Evolutionary conservation across 208 protist species (phyloP).

Genomic region (Wallacemonas sp.): DNA sequence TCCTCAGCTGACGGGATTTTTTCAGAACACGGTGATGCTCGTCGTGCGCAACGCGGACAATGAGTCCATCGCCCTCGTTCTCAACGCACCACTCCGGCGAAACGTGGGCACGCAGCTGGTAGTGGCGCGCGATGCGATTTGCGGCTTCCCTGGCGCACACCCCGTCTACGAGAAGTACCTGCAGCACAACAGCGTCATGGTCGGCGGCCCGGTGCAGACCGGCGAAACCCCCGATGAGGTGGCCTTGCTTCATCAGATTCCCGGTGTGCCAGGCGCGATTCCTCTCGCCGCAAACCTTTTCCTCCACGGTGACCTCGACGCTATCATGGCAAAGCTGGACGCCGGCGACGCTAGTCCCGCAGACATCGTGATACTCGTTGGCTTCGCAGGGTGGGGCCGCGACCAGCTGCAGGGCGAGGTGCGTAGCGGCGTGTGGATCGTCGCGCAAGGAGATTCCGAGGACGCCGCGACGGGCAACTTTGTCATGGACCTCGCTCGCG

Average conservation of each 20-base stretch:
- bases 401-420: conserved; percentile 79
- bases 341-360: conserved; percentile 38
- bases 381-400: conserved; percentile 74
- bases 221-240: conserved; percentile 64
- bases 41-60: conserved; percentile 56
- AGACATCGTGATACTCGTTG: conserved; percentile 75
- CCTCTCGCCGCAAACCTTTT: conserved; percentile 55
- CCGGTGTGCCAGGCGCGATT: conserved; percentile 56
- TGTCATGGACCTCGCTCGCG: conserved; percentile 47
- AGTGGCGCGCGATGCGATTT: conserved; percentile 25
- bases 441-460: conserved; percentile 23
- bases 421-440: conserved; percentile 65
- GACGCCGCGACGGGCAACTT: conserved; percentile 42
- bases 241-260: conserved; percentile 69
- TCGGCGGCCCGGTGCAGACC: conserved; percentile 75
- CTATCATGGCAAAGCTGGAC: conserved; percentile 55
- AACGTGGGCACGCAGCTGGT: conserved; percentile 47
- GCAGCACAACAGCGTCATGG: conserved; percentile 62
- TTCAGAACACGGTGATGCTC: conserved; percentile 60
- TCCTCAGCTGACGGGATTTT: conserved; percentile 69
- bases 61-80: conserved; percentile 63
- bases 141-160: conserved; percentile 27
- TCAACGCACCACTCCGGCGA: conserved; percentile 73
- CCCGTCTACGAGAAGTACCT: conserved; percentile 64
- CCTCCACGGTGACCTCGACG: conserved; percentile 74